phyloP scores from a whole-genome alignment of 75 land plant genomes.

The Sequoia sempervirens region DNA sequence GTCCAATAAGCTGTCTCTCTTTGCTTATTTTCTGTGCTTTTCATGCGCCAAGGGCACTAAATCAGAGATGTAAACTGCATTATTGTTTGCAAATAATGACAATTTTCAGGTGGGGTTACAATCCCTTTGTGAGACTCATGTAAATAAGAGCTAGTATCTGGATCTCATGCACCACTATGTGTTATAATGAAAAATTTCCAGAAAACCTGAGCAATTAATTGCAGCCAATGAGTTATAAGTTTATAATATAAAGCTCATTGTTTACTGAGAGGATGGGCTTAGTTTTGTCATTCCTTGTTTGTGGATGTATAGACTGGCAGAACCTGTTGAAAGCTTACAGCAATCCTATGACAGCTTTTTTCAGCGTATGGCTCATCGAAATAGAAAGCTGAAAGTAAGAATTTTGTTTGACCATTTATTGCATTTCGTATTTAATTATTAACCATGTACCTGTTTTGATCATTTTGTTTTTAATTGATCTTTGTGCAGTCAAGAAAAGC shows the following conservation, averaged over 20 bases:
- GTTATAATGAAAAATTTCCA: not conserved
- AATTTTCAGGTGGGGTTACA: not conserved
- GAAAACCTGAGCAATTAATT: not conserved
- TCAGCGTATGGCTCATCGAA: slow-evolving; percentile 40
- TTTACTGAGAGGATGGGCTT: not conserved
- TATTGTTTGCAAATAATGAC: not conserved
- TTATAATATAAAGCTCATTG: not conserved
- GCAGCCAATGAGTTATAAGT: not conserved
- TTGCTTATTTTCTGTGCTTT: not conserved
- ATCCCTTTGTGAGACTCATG: not conserved
- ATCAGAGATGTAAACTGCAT: no score
- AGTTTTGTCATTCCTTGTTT: not conserved
- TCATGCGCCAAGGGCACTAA: no score
- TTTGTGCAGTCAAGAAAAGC: not conserved
- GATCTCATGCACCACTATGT: not conserved
- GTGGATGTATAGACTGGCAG: slow-evolving; percentile 40
- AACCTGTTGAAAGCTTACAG: slow-evolving; percentile 52
- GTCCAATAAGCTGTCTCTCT: not conserved
- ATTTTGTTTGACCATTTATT: slow-evolving; percentile 1
- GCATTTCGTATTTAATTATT: not conserved
- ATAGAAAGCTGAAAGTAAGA: slow-evolving; percentile 41
- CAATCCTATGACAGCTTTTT: slow-evolving; percentile 59
- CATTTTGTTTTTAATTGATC: not conserved
- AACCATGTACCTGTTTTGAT: slow-evolving; percentile 16
- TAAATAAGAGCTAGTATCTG: not conserved